A percentile compares a stretch with the other conserved stretches of the same genome.
phyloP scores from a whole-genome alignment of 352 stramenopile genomes.

The Globisporangium iwayamae region DNA sequence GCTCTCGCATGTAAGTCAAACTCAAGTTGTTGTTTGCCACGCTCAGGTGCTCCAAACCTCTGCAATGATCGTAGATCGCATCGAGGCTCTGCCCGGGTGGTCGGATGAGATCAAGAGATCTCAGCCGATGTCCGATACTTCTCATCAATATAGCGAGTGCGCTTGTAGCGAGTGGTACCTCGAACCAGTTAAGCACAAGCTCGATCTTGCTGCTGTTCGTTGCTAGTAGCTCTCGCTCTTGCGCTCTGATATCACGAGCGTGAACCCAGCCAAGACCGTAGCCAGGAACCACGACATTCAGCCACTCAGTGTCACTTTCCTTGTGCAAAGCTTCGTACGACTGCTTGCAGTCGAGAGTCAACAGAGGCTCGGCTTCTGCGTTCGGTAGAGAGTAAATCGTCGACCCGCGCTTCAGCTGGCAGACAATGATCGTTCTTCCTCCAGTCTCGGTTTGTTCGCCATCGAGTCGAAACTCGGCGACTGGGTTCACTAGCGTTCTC shows the following conservation, averaged over 20 bases:
- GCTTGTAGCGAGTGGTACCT: neutral
- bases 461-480: neutral
- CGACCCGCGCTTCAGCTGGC: neutral
- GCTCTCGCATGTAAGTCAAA: neutral
- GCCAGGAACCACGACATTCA: neutral
- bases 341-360: neutral
- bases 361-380: neutral
- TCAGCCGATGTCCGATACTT: neutral
- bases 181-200: neutral
- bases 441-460: neutral
- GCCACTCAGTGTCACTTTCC: neutral
- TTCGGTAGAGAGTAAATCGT: neutral
- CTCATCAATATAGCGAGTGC: neutral
- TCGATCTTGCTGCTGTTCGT: neutral
- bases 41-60: neutral
- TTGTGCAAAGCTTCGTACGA: neutral
- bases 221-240: neutral
- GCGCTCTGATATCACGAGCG: neutral
- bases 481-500: neutral
- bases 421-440: neutral
- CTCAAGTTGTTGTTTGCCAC: neutral
- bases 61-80: neutral
- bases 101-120: neutral
- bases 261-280: neutral
- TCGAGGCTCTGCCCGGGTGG: neutral